Evolutionary conservation across 495 filamentous ascomycete genomes (phyloP).

Genomic region (Haplographium delicatum): DNA sequence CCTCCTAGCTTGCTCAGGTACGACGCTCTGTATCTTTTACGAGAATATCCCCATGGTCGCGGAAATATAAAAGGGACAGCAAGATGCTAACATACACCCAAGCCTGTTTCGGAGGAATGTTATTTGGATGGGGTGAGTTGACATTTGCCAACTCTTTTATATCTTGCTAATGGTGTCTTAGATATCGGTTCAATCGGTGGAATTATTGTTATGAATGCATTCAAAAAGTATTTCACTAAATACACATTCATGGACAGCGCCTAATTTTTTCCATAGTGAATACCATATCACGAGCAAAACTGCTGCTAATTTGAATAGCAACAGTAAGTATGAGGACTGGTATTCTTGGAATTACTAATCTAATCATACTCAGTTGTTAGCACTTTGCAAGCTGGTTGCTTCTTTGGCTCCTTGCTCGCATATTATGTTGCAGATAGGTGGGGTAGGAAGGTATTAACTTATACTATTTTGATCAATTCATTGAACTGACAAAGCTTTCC

Average conservation of each 20-base stretch:
- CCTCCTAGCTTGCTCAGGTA: constrained; percentile 16
- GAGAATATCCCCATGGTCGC: background rate
- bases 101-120: constrained; percentile 66
- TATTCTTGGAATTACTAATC: background rate
- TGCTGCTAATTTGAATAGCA: constrained; percentile 39
- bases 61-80: background rate
- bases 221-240: constrained; percentile 36
- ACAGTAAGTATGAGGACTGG: constrained; percentile 32
- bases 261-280: constrained; percentile 31
- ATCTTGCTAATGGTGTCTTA: background rate
- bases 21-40: background rate
- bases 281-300: constrained; percentile 17
- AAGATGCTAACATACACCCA: constrained; percentile 20
- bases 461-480: constrained; percentile 9
- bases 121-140: constrained; percentile 54
- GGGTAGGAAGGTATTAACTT: constrained; percentile 40
- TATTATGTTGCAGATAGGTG: constrained; percentile 51
- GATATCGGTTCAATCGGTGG: constrained; percentile 62
- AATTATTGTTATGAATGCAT: constrained; percentile 46
- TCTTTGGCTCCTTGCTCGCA: constrained; percentile 58
- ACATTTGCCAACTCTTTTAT: background rate
- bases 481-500: background rate
- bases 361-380: constrained; percentile 53
- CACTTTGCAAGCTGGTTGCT: constrained; percentile 59
- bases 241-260: too few relatives aligned